Percentiles rank a stretch among this genome's conserved stretches.
phyloP scores from a whole-genome alignment of 2,329 filamentous ascomycete genomes.

The Colletotrichum caudatum region DNA sequence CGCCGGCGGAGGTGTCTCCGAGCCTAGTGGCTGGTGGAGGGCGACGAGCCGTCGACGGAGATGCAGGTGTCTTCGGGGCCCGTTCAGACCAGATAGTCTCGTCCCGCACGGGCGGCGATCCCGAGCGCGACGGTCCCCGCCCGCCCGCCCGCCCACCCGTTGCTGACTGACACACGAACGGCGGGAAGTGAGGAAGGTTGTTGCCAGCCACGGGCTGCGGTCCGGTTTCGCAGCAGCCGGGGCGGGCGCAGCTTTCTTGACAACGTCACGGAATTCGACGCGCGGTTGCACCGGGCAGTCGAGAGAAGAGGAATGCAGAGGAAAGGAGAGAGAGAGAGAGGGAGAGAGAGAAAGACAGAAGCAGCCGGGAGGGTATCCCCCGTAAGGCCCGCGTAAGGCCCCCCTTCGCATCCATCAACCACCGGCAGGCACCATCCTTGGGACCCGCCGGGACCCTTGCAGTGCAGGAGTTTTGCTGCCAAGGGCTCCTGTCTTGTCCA shows the following conservation, averaged over 20 bases:
- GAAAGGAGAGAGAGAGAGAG: not conserved
- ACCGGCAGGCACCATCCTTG: not conserved
- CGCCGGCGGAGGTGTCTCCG: not conserved
- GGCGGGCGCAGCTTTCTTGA: not conserved
- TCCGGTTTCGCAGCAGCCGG: not conserved
- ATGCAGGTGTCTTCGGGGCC: not conserved
- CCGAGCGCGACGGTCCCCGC: not conserved
- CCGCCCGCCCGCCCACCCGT: no score
- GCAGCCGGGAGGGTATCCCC: not conserved
- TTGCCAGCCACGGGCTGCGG: not conserved
- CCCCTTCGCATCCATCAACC: not conserved
- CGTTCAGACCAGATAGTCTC: not conserved
- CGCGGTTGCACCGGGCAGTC: not conserved
- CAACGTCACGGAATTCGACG: not conserved
- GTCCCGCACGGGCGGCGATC: no score
- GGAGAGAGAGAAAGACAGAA: not conserved
- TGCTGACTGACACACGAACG: not conserved
- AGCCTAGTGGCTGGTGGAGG: not conserved
- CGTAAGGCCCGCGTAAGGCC: no score
- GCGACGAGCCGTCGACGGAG: not conserved
- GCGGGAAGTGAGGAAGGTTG: no score
- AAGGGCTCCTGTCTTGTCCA: not conserved
- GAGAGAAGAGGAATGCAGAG: not conserved
- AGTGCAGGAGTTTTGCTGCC: not conserved
- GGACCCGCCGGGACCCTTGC: not conserved